Evolutionary conservation across 176 grass and related monocot genomes (phyloP).

Genomic region (Oryza punctata): DNA sequence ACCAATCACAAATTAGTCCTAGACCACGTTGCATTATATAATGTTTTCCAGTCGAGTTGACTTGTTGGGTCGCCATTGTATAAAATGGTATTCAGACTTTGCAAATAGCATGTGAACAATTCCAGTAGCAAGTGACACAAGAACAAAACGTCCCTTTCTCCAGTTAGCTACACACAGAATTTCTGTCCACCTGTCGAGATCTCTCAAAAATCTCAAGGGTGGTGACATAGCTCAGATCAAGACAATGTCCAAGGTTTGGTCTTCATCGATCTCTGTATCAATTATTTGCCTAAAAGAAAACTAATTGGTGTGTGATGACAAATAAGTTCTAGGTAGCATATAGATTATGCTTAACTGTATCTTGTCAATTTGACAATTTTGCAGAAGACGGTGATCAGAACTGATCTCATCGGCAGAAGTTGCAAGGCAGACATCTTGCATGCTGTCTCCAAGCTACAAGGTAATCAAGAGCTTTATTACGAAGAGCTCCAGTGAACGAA

Average conservation of each 20-base stretch:
- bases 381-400: conserved; percentile 50
- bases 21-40: neutral
- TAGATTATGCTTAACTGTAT: neutral
- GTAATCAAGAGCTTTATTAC: neutral
- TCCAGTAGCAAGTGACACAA: neutral
- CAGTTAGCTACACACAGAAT: neutral
- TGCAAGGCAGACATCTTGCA: conserved; percentile 12
- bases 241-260: conserved; percentile 25
- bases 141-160: neutral
- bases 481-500: no score
- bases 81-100: conserved; percentile 6
- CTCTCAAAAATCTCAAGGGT: neutral
- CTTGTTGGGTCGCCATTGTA: neutral
- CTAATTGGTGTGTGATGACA: neutral
- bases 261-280: neutral
- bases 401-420: neutral
- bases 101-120: neutral
- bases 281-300: neutral
- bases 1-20: neutral
- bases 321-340: neutral
- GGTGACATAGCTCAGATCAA: neutral
- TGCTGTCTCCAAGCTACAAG: conserved; percentile 32
- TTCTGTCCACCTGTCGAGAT: neutral
- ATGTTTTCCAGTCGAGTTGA: neutral
- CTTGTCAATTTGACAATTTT: neutral